A percentile compares a stretch with the other conserved stretches of the same genome.
phyloP scores from a whole-genome alignment of 2,329 filamentous ascomycete genomes.

The Colletotrichum acutatum region DNA sequence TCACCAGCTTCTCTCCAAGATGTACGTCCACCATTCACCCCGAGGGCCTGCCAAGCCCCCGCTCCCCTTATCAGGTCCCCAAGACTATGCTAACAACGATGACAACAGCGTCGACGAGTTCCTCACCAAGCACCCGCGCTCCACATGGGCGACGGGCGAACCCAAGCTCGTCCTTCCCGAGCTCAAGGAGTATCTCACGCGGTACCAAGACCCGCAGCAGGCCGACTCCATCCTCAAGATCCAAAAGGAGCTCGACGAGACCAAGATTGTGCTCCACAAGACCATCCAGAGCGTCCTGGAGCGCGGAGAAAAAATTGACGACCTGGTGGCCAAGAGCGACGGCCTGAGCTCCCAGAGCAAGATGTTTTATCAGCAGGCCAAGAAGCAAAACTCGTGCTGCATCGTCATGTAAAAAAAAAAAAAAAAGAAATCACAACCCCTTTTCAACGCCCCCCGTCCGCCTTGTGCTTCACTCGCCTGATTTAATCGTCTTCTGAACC shows the following conservation, averaged over 20 bases:
- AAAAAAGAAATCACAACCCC: neutral
- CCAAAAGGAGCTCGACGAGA: constrained; percentile 96
- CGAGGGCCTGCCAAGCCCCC: neutral
- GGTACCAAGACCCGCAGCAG: constrained; percentile 87
- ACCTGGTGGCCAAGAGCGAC: constrained; percentile 92
- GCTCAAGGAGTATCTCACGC: constrained; percentile 78
- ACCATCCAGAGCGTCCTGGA: constrained; percentile 91
- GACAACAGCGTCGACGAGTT: constrained; percentile 78
- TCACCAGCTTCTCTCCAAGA: constrained; percentile 85
- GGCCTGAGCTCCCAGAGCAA: constrained; percentile 92
- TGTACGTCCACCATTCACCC: constrained; percentile 19
- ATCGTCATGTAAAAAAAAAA: constrained; percentile 69
- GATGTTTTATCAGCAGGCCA: constrained; percentile 92
- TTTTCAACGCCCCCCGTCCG: too few relatives aligned
- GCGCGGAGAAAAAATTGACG: constrained; percentile 96
- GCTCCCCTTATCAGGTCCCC: too few relatives aligned
- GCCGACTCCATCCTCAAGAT: constrained; percentile 96
- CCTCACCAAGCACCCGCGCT: constrained; percentile 77
- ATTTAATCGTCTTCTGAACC: constrained; percentile 18
- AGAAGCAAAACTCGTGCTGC: constrained; percentile 85
- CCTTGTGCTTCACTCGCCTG: neutral
- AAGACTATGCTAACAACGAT: neutral
- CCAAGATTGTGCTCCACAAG: constrained; percentile 96
- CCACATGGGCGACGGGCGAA: constrained; percentile 69
- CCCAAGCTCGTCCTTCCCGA: constrained; percentile 73